Base-by-base conservation (phyloP, 2,329 filamentous ascomycete species). In the Waltergamsia citrina region DNA sequence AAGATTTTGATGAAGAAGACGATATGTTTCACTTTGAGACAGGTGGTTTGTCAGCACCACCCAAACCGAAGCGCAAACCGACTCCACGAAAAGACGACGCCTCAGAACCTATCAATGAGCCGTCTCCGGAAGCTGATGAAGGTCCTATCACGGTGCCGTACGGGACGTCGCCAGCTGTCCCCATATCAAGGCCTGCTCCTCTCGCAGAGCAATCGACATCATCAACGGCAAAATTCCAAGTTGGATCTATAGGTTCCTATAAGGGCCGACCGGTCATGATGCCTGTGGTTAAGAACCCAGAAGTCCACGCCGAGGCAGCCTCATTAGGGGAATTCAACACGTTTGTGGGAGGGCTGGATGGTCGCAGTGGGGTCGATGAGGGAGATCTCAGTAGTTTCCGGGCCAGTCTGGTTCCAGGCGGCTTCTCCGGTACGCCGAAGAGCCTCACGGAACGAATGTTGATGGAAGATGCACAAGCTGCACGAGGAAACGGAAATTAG, bases 331-430 rank as follows among this genome's bases (percentile, higher is more conserved):
- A 66, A 14, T 52, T 73, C 30, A 62, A 57, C 39, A 62, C 59
- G 16, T 72, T 73, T 47, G 66, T 74, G 7, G 71, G 69, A 2
- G 69, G 69, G 29, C 48, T 74, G 11, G 65, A 70, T 40, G 67
- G 65, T n/a, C 56, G 61, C 37, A 67, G 58, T 35, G 65, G 65
- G 9, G 57, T 69, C 39, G 67, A 69, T 35, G 62, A 67, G 29
- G 57, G 48, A 26, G 59, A 62, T 33, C 47, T 62, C 27, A 63
- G 51, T 34, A 66, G 62, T 41, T 67, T 63, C 39, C 60, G 58
- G 17, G 58, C 53, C 20, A 60, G 57, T 26, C 43, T 63, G 21
- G 56, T 58, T 11, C 54, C 56, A 18, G 41, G 51, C n/a, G 53
- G 50, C 24, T 63, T 64, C 37, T 56, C 50, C 15, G 62, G 62